Percentiles rank a stretch among this genome's conserved stretches.
These are phyloP conservation scores for Cylindricascospora bacillispora DNA, from an alignment of 1,139 yeast species.

Conservation along the genomic window DNA sequence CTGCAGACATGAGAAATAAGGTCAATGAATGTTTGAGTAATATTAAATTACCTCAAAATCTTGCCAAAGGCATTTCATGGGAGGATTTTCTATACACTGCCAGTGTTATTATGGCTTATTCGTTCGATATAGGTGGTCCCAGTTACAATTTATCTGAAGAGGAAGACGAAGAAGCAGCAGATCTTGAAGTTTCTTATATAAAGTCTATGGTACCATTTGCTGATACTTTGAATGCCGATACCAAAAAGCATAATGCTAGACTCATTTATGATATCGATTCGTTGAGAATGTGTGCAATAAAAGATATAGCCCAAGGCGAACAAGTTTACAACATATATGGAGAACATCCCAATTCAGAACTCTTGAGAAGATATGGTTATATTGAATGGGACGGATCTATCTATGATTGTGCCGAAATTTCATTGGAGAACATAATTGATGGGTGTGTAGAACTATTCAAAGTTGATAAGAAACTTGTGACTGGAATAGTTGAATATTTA, in stretches of 20 bases:
- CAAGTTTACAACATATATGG: constrained; percentile 87
- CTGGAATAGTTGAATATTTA: constrained; percentile 17
- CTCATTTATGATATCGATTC: constrained; percentile 36
- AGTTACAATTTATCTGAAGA: constrained; percentile 22
- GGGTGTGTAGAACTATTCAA: constrained; percentile 12
- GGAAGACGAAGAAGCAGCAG: constrained; percentile 25
- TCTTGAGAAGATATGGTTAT: constrained; percentile 82
- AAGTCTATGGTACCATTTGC: constrained; percentile 93
- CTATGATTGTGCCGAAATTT: constrained; percentile 71
- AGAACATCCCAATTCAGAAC: constrained; percentile 78
- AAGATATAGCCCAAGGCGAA: constrained; percentile 45
- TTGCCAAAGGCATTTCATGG: constrained; percentile 22
- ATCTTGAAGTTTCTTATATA: constrained; percentile 34
- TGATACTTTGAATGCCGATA: constrained; percentile 79
- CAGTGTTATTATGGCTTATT: constrained; percentile 52
- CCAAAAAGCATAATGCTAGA: constrained; percentile 65
- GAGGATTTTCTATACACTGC: constrained; percentile 63
- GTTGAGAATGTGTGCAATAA: constrained; percentile 61
- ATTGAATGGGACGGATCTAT: constrained; percentile 67
- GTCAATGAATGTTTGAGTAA: neutral
- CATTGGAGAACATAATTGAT: constrained; percentile 30
- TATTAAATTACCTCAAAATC: neutral
- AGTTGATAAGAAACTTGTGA: constrained; percentile 21
- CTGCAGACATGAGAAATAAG: constrained; percentile 36
- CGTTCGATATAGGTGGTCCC: constrained; percentile 44